These are phyloP conservation scores for Mortierella sp. DNA, from an alignment of 371 early-diverging fungal genomes.

Conservation along the genomic window DNA sequence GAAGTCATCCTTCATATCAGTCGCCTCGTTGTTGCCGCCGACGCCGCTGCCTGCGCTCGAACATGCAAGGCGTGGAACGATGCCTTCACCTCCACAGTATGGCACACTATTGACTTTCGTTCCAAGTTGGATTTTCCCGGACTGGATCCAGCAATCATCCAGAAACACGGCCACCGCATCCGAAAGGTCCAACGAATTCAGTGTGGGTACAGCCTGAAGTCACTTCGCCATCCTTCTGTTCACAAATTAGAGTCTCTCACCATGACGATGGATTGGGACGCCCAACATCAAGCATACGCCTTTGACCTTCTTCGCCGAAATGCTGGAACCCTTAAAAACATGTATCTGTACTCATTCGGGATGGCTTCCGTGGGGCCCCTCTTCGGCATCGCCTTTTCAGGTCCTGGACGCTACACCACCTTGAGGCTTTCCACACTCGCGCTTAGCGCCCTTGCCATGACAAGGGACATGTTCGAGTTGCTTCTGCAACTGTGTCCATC, in stretches of 20 bases:
- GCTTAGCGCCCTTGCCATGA: not conserved
- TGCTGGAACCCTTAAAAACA: not conserved
- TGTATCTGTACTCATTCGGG: not conserved
- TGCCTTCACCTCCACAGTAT: not conserved
- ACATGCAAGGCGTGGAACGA: conserved; percentile 8
- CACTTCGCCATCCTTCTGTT: not conserved
- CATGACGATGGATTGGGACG: not conserved
- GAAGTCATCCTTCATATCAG: not conserved
- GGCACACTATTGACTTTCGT: conserved; percentile 10
- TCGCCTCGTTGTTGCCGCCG: not conserved
- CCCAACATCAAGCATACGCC: not conserved
- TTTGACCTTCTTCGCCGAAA: not conserved
- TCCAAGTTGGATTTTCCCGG: not conserved
- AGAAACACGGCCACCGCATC: conserved; percentile 11
- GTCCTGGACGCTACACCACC: not conserved
- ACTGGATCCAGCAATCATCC: not conserved
- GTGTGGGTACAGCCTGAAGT: not conserved
- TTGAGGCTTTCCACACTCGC: not conserved
- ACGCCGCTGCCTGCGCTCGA: conserved; percentile 2
- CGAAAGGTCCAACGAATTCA: not conserved
- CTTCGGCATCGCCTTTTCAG: not conserved
- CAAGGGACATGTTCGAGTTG: not conserved
- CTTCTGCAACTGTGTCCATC: not conserved
- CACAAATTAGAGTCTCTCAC: not conserved
- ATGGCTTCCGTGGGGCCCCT: not conserved